Base-by-base conservation (phyloP, 2,329 filamentous ascomycete species). In the Grosmannia serpens region DNA sequence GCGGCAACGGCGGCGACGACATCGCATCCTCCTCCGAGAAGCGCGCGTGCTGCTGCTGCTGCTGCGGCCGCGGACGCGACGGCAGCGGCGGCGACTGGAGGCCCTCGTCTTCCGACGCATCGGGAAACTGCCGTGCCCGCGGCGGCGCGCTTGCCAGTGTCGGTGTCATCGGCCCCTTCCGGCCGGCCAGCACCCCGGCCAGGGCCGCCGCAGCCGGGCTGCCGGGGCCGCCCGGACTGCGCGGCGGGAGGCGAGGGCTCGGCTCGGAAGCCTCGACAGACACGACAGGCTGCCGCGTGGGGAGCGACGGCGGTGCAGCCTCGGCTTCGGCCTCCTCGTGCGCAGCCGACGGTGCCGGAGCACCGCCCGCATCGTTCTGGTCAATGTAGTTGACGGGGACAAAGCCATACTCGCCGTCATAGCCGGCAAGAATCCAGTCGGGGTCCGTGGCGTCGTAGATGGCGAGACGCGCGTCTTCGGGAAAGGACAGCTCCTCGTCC, bases 321-420 rank as follows among this genome's bases (percentile, higher is more conserved):
- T 68, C 69, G 51, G 73, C 73, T 56, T 68, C 70, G 52, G 74
- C 73, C 35, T 75, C 72, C 49, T 77, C 73, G 8, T 20, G 33
- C n/a, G 75, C 73, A 52, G 72, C 72, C 54, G 73, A 68, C 11
- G 67, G 65, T 7, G 65, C 57, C 0, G 54, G 33, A 3, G 26
- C 56, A 2, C 35, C 46, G 68, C 31, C 70, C 70, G 47, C 46
- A 13, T 41, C 55, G 29, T 44, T 49, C 57, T 61, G 20, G 17
- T 97, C 90, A 64, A 97, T 96, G 70, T 99, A 99, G 72, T 97
- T 99, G 61, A 92, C 83, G 4, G 94, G 94, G 57, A 89, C 94
- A 71, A 99, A 99, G 54, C 94, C 94, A 75, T 85, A 99, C 64
- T 96, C 90, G 57, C 83, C 83, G 64, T 91, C 85, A 51, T 86